A percentile compares a stretch with the other conserved stretches of the same genome.
Evolutionary conservation across 1,139 yeast species (phyloP).

Genomic region (Scheffersomyces titani): DNA sequence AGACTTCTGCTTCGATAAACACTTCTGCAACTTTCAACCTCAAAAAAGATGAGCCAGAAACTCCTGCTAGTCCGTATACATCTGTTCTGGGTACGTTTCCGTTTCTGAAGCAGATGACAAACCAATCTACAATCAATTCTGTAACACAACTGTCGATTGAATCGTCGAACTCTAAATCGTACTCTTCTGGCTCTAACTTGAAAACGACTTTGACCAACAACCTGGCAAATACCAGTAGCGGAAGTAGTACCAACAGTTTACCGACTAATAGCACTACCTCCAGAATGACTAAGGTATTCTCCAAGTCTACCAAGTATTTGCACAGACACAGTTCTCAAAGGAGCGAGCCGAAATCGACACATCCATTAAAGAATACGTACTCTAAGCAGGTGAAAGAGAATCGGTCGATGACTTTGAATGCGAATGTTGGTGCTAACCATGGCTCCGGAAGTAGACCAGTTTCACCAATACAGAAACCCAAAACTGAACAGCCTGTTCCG

Average conservation of each 20-base stretch:
- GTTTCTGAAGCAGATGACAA: slow-evolving; percentile 1
- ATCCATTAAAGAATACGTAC: slow-evolving; percentile 28
- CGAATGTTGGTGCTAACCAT: slow-evolving; percentile 18
- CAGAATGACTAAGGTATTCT: slow-evolving; percentile 30
- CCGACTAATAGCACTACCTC: slow-evolving; percentile 14
- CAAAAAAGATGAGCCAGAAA: background rate
- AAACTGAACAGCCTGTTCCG: slow-evolving; percentile 3
- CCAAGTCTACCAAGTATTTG: slow-evolving; percentile 33
- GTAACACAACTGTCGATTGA: background rate
- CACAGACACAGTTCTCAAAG: slow-evolving; percentile 23
- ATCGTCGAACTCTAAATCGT: background rate
- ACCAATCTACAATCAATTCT: background rate
- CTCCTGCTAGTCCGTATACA: background rate
- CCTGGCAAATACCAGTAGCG: slow-evolving; percentile 5
- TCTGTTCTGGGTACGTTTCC: background rate
- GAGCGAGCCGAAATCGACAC: slow-evolving; percentile 12
- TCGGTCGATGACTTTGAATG: slow-evolving; percentile 17
- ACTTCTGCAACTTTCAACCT: background rate
- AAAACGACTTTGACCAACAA: slow-evolving; percentile 5
- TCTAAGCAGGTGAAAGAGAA: slow-evolving; percentile 36
- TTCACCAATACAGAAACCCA: slow-evolving; percentile 19
- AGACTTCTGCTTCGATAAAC: background rate
- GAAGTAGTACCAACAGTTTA: slow-evolving; percentile 5
- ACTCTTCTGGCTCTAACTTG: background rate
- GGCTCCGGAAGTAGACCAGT: slow-evolving; percentile 18